Evolutionary conservation across 2,329 filamentous ascomycete genomes (phyloP), one percentile per base, ranked within the genome.

Genomic region (Monilinia vaccinii-corymbosi): DNA sequence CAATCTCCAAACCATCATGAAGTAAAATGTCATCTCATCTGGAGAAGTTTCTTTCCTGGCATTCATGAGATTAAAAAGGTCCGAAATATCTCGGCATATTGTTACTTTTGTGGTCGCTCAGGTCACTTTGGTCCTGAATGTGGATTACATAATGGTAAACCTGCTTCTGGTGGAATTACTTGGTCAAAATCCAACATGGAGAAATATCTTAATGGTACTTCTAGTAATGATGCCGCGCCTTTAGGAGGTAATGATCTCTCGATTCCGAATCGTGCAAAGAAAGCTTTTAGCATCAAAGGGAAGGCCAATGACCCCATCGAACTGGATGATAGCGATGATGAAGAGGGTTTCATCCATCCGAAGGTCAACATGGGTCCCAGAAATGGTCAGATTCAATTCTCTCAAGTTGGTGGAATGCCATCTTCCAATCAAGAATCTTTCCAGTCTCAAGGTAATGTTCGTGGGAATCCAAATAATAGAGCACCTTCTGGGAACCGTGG

Each of bases 101-200:
- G 84, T 71, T 83, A 82, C 61, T 71, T 69, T 40, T 87, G 84
- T 66, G 84, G 82, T 31, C 70, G 69, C 16, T 67, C 73, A 32
- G 76, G 76, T 8, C 84, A 87, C 69, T 86, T 79, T 67, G 79
- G 81, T 1, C 75, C 77, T 14, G 82, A 85, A 59, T 87, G 84
- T 69, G 71, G 70, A 48, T 45, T 72, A 11, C 60, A 62, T 31
- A 59, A 50, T 18, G 60, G 62, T 21, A 36, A n/a, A 16, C 50
- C 64, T 10, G 53, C 64, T 21, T 68, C 70, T 25, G 71, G 65
- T 18, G 76, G 74, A 61, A 74, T 77, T 51, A 82, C 79, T 0
- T 86, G 82, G 81, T 79, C 79, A 34, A 67, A 75, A 58, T 69
- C 71, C 48, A 83, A 81, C 64, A 73, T 75, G 18, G 71, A 76